Evolutionary conservation across 1,284 basidiomycete genomes (phyloP), one percentile per base, ranked within the genome.

Genomic region (Athelia psychrophila): DNA sequence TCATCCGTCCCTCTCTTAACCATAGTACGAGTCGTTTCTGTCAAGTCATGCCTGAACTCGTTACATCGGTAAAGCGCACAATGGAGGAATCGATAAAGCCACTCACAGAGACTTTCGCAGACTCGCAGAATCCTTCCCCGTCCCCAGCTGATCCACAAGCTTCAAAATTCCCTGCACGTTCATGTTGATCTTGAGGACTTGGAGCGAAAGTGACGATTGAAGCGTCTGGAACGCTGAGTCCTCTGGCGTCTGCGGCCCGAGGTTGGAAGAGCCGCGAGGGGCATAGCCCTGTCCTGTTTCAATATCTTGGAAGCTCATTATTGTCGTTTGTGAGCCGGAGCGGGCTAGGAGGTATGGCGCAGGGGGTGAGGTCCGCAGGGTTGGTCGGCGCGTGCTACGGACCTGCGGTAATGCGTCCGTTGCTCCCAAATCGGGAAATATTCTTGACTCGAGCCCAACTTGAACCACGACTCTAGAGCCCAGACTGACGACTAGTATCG

Each of bases 101-200:
- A 42, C 89, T 58, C 62, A 93, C 92, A 95, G 72, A 49, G 80
- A 84, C 69, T 89, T 92, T 57, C 94, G 77, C 54, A 97, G 72
- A 42, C 76, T 68, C 23, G 84, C 76, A 53, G 84, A 91, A 65
- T 97, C 95, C 60, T 84, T 83, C 20, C 73, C 74, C 0, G 88
- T 91, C 3, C 94, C 94, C 2, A 98, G 79, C 67, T 96, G 90
- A 63, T 97, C 92, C 12, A 99, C 90, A 20, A 96, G 79, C 66
- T 93, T 93, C 64, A 94, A 74, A 49, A 99, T 96, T 13, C 92
- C 95, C 62, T 95, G 91, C 5, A 98, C 94, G 71, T 99, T 99
- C 55, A 91, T 84, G 64, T 97, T 96, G 76, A 99, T 94, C 81
- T 98, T 98, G 86, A 99, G 98, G 55, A 98, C 91, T 68, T 98